Conservation (phyloP, 352 stramenopile species). For the Thraustochytrium sp. region DNA sequence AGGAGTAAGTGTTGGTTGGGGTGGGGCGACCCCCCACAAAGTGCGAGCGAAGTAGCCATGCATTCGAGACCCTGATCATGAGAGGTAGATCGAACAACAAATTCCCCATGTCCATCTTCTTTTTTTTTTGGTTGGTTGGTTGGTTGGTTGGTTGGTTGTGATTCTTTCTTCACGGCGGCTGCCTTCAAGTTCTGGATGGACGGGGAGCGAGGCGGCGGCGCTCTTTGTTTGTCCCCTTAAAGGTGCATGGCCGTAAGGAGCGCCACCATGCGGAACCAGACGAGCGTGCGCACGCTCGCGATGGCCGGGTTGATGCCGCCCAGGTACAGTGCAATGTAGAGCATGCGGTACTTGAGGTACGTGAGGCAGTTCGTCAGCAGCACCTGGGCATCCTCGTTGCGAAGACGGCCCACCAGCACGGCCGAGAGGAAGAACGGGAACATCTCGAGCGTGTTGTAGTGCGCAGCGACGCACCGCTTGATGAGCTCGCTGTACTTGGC, state of each 20-base stretch:
- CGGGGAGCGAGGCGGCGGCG: too few species aligned
- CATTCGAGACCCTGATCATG: background rate
- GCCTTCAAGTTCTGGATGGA: background rate
- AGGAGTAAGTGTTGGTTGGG: background rate
- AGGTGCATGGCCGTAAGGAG: background rate
- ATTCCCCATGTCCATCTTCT: background rate
- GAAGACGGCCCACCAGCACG: background rate
- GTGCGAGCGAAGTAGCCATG: background rate
- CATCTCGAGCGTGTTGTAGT: slow-evolving; percentile 44
- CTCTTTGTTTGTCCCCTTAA: too few species aligned
- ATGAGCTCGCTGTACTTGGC: background rate
- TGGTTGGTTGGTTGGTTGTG: background rate
- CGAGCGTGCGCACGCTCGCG: background rate
- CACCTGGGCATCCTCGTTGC: background rate
- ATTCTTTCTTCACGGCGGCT: background rate
- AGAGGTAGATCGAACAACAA: background rate
- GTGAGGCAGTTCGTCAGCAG: background rate
- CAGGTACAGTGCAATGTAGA: slow-evolving; percentile 41
- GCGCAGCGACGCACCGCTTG: background rate
- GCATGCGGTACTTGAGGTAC: slow-evolving; percentile 19
- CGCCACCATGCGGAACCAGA: background rate
- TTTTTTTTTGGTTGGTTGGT: background rate
- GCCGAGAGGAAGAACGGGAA: slow-evolving; percentile 31
- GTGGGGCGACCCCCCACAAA: background rate
- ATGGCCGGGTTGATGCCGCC: slow-evolving; percentile 32